Base-by-base conservation (phyloP, 768 basidiomycete genomes). In the Tephrocybe sp. region DNA sequence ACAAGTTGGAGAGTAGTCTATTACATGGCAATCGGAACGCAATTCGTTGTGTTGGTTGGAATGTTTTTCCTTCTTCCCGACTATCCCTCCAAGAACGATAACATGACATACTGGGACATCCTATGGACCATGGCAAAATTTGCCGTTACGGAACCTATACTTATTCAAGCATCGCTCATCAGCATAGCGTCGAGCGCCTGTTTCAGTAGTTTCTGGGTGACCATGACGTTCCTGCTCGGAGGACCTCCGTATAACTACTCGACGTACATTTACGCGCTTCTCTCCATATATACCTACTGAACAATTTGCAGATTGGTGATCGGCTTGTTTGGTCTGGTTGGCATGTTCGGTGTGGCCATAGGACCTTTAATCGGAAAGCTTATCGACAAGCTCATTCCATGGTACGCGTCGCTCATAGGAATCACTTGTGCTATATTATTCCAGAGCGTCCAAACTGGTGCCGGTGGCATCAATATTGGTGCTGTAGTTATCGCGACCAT, bases 211-310 rank as follows among this genome's bases (percentile, higher is more conserved):
- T 84, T 82, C 55, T 84, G 86, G 86, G 85, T 87, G 4, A 87
- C 86, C 0, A 63, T 89, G 52, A 92, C 91, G 0, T 95, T 93
- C 71, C 70, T 93, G 19, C 81, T 95, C 2, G 85, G 83, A 7
- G 87, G 84, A 5, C 66, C 82, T 3, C 87, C 87, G 1, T 94
- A 92, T 60, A 61, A 83, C 56, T 92, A 86, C 56, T 86, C 84
- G 1, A 87, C 85, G 86, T 79, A 71, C 34, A 76, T 74, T 15
- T n/a, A 32, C 31, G 12, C 38, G 16, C 30, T 6, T 24, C 28
- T 16, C 27, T 34, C 15, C 24, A 24, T 1, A 1, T 5, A 12
- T 22, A 24, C 18, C 8, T 18, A 22, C 18, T 39, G 9, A 13
- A 27, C 13, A 13, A 24, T 9, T n/a, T 44, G 4, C 35, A 79